Base-by-base conservation (phyloP, 2,329 filamentous ascomycete genomes). In the Aspergillus unguis region DNA sequence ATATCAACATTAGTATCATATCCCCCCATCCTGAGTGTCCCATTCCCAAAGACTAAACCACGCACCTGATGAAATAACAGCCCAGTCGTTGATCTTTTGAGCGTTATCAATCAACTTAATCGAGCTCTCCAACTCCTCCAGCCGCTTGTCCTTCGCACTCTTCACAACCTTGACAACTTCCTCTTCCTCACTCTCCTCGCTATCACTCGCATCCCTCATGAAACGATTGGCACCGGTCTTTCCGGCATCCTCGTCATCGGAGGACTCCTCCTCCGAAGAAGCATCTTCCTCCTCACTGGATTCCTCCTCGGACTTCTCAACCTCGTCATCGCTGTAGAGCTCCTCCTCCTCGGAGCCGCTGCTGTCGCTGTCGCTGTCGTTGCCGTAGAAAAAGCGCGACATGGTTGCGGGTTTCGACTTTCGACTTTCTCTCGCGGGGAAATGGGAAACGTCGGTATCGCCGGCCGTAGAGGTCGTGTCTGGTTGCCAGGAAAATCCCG, bases 1-100 rank as follows among this genome's bases (percentile, higher is more conserved):
- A 50, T 23, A 49, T 7, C 37, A 54, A 36, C 50, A 44, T 58
- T 37, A 60, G 56, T 56, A 48, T 44, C 28, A 17, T 17, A 17
- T 17, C 17, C 17, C 1, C 17, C 17, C 17, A 17, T 17, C 17
- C 17, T 17, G 17, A 17, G 17, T 17, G 17, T 17, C 17, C 17
- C 17, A 17, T 17, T 17, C 33, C n/a, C 10, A 35, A 44, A 44
- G 5, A 7, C 26, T 17, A 5, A 36, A 51, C 50, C 56, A 74
- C 86, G 66, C 82, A 95, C 92, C 91, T 69, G 84, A 83, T 58
- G 90, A 89, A 63, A 97, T 95, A 58, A 92, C 86, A 62, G 87
- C 88, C 94, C 94, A 99, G 77, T 99, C 94, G 69, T 89, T 91
- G 69, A 97, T 99, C 81, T 95, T 97, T 75, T 94, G 82, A 57